Percentiles rank a stretch among this genome's conserved stretches.
Evolutionary conservation across 176 grass and related monocot genomes (phyloP).

Genomic region (Ananas comosus): DNA sequence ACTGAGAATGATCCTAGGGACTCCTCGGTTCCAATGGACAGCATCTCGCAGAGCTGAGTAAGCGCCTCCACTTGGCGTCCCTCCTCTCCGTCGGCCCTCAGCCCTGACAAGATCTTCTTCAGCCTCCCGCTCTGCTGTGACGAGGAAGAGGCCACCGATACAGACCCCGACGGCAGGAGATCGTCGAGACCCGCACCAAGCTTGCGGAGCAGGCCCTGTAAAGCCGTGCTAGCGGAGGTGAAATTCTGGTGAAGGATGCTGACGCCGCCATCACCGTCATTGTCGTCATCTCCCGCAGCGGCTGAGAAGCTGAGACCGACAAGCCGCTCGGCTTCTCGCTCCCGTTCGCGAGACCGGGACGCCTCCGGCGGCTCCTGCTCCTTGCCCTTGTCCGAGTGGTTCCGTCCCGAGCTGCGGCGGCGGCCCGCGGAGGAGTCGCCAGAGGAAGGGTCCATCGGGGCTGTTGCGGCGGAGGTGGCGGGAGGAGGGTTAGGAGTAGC

Average conservation of each 20-base stretch:
- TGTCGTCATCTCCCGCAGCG: constrained; percentile 38
- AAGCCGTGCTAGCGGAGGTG: constrained; percentile 59
- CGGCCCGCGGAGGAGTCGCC: constrained; percentile 31
- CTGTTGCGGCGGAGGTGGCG: constrained; percentile 1
- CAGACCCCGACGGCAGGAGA: constrained; percentile 40
- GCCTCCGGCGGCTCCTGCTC: constrained; percentile 60
- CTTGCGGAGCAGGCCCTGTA: constrained; percentile 72
- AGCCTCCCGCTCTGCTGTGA: constrained; percentile 40
- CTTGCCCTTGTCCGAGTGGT: constrained; percentile 54
- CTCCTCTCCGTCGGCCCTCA: constrained; percentile 70
- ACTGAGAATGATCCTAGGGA: constrained; percentile 52
- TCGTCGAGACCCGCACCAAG: constrained; percentile 75
- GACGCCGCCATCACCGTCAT: constrained; percentile 45
- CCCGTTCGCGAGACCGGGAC: constrained; percentile 36
- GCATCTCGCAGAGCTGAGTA: constrained; percentile 73
- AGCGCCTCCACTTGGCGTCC: constrained; percentile 53
- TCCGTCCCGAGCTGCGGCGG: constrained; percentile 33
- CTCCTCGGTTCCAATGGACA: constrained; percentile 78
- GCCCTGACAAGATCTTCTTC: constrained; percentile 57
- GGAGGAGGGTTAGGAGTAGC: background rate
- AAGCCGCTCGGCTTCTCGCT: constrained; percentile 56
- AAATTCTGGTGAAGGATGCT: constrained; percentile 56
- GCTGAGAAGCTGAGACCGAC: constrained; percentile 42
- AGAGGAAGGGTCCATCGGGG: constrained; percentile 38
- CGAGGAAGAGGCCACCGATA: constrained; percentile 24